Base-by-base conservation (phyloP, 176 grass and related monocot genomes). In the Poa annua region DNA sequence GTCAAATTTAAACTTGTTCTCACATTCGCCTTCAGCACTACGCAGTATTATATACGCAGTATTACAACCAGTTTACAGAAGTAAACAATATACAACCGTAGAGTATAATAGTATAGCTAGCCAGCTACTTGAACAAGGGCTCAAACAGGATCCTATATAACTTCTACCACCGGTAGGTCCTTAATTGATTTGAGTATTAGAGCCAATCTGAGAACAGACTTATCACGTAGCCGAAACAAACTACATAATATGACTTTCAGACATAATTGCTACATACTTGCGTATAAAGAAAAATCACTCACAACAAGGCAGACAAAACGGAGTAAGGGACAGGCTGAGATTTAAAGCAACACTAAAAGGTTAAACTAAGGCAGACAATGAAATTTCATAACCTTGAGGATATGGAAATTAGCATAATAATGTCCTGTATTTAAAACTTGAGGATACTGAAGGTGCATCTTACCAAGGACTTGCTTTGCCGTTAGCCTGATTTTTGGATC, bases 381-480 rank as follows among this genome's bases (percentile, higher is more conserved):
- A 29, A 59, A 4, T 11, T 41, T 29, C 17, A 9, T 14, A 4
- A 44, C 44, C 33, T 44, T 72, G 9, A 56, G 15, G 7, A 82
- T 55, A 59, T n/a, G 12, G 35, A 71, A 71, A 82, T 35, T 71
- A 57, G 36, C 80, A 71, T 21, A 83, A 17, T n/a, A 74, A 7
- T 60, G 5, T 72, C 26, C 1, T 0, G 0, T 42, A 50, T 51
- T 45, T 49, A 29, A 17, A 45, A 57, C 15, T 59, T 44, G 14
- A 42, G n/a, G 24, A 81, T 41, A 82, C 21, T 66, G 29, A n/a
- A 73, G 11, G 38, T 61, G 72, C 3, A 73, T 67, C 84, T 65
- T 96, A 99, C 96, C 96, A 75, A 99, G 85, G 79, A 99, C 96
- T 90, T 99, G 93, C 64, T 96, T 99, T 79, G 96, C 96, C 0